Evolutionary conservation across 345 rosid species (phyloP).

Genomic region (Corchorus capsularis): DNA sequence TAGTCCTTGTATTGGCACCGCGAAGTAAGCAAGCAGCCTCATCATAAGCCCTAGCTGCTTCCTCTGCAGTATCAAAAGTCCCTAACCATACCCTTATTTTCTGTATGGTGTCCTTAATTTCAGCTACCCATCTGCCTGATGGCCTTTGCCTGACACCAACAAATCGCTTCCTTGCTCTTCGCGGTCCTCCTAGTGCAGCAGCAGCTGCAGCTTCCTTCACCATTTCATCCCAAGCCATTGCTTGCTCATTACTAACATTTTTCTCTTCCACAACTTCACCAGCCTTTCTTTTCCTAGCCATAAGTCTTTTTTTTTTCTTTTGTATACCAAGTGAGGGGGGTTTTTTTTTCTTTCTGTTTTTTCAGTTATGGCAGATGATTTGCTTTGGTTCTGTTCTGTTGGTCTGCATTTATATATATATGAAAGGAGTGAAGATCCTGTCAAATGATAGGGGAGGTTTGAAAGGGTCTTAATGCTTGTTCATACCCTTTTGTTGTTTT

Average conservation of each 20-base stretch:
- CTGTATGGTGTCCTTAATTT: slow-evolving; percentile 61
- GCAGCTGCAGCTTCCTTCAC: slow-evolving; percentile 47
- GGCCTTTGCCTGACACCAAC: slow-evolving; percentile 61
- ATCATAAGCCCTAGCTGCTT: slow-evolving; percentile 65
- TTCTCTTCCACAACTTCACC: slow-evolving; percentile 33
- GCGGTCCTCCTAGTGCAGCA: slow-evolving; percentile 36
- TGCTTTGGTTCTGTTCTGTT: slow-evolving; percentile 12
- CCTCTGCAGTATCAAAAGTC: slow-evolving; percentile 56
- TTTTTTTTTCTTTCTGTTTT: slow-evolving; percentile 3
- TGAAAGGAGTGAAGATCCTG: slow-evolving; percentile 31
- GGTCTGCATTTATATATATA: slow-evolving; percentile 29
- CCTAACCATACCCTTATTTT: slow-evolving; percentile 61
- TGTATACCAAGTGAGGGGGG: background rate
- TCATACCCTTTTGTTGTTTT: slow-evolving; percentile 33
- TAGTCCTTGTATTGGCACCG: slow-evolving; percentile 52
- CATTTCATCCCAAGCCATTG: slow-evolving; percentile 53
- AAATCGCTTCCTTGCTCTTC: slow-evolving; percentile 50
- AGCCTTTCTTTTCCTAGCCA: slow-evolving; percentile 57
- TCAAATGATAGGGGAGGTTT: slow-evolving; percentile 28
- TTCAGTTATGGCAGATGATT: background rate
- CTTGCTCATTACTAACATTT: slow-evolving; percentile 23
- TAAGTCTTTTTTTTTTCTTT: slow-evolving; percentile 7
- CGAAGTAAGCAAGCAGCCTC: slow-evolving; percentile 63
- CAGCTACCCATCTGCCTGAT: slow-evolving; percentile 64
- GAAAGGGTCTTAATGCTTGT: slow-evolving; percentile 43